Conservation (phyloP, 768 basidiomycete species). For the Lyophyllum decastes region DNA sequence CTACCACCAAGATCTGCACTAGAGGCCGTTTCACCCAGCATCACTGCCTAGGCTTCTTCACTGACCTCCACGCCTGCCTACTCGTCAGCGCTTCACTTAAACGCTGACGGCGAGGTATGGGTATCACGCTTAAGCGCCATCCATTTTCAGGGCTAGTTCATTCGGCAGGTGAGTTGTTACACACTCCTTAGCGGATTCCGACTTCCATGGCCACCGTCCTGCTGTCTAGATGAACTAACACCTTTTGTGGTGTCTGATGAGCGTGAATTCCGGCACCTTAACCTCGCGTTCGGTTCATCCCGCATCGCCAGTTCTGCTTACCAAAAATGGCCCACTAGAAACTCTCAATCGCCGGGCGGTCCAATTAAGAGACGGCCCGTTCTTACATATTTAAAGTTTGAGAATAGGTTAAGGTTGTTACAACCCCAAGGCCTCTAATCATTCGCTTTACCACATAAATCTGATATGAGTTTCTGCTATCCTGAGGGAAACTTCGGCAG, state of each 20-base stretch:
- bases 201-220: slow-evolving; percentile 88
- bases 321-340: slow-evolving; percentile 82
- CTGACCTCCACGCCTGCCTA: neutral
- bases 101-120: slow-evolving; percentile 81
- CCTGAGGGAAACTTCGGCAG: slow-evolving; percentile 85
- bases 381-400: slow-evolving; percentile 87
- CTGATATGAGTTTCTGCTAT: slow-evolving; percentile 18
- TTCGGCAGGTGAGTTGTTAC: slow-evolving; percentile 66
- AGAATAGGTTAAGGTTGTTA: slow-evolving; percentile 17
- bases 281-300: slow-evolving; percentile 58
- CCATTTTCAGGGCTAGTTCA: slow-evolving; percentile 91
- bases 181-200: slow-evolving; percentile 85
- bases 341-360: slow-evolving; percentile 83
- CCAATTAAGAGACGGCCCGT: slow-evolving; percentile 67
- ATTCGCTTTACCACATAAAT: slow-evolving; percentile 76
- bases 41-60: neutral
- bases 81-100: slow-evolving; percentile 35
- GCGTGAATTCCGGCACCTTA: slow-evolving; percentile 81
- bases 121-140: slow-evolving; percentile 65
- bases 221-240: slow-evolving; percentile 89
- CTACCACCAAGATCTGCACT: neutral
- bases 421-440: slow-evolving; percentile 55
- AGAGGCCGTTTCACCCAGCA: neutral
- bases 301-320: slow-evolving; percentile 70
- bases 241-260: slow-evolving; percentile 86